phyloP scores from a whole-genome alignment of 495 filamentous ascomycete genomes.

The Aspergillus carlsbadensis region DNA sequence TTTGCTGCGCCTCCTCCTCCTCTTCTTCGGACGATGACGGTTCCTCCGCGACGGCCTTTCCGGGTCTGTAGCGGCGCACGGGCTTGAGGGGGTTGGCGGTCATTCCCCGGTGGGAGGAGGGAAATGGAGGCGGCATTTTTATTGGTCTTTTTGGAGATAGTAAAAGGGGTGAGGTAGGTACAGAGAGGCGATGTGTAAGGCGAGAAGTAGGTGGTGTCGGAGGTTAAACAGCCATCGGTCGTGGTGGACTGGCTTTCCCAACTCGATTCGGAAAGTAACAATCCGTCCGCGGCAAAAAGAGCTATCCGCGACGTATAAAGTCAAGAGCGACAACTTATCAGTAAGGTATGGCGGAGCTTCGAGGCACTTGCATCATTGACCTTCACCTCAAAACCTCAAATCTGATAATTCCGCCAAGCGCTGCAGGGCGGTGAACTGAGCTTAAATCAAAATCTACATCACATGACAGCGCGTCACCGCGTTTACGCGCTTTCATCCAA shows the following conservation, averaged over 20 bases:
- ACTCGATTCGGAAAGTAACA: too few relatives aligned
- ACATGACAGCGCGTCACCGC: constrained; percentile 16
- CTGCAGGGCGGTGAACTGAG: background rate
- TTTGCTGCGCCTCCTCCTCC: constrained; percentile 53
- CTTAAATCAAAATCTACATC: constrained; percentile 1
- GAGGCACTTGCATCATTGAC: too few relatives aligned
- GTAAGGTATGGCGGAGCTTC: too few relatives aligned
- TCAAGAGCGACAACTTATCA: too few relatives aligned
- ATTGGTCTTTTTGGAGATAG: background rate
- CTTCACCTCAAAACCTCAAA: too few relatives aligned
- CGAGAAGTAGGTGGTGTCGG: too few relatives aligned
- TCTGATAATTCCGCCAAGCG: constrained; percentile 9
- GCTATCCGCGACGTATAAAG: background rate
- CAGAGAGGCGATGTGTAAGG: too few relatives aligned
- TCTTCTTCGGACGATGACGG: constrained; percentile 63
- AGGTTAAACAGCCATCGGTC: too few relatives aligned
- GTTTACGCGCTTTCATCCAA: background rate
- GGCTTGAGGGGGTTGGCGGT: constrained; percentile 87
- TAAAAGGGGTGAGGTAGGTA: too few relatives aligned
- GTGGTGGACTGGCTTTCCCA: too few relatives aligned
- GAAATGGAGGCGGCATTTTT: constrained; percentile 65
- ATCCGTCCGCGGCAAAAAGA: background rate
- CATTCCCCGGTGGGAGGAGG: constrained; percentile 72
- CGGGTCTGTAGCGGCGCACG: constrained; percentile 69
- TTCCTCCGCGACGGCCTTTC: constrained; percentile 73